Conservation (phyloP, 23 red algal species). For the Porphyridium purpureum region DNA sequence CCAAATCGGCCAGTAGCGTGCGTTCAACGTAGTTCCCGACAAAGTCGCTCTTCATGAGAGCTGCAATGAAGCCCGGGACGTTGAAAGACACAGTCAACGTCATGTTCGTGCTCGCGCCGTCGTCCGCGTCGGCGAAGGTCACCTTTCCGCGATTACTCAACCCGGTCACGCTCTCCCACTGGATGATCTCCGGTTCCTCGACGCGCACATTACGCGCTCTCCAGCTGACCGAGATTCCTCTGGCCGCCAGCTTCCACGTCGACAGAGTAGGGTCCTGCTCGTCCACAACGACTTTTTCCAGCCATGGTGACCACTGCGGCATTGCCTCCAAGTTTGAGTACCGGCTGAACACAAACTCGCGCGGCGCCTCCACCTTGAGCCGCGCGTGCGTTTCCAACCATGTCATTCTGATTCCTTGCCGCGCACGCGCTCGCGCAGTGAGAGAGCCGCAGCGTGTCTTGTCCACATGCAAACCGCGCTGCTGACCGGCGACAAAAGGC, state of each 20-base stretch:
- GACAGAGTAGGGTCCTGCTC: constrained; percentile 15
- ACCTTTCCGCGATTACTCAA: constrained; percentile 44
- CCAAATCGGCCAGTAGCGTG: constrained; percentile 47
- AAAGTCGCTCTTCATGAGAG: constrained; percentile 23
- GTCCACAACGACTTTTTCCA: constrained; percentile 34
- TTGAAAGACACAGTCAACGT: constrained; percentile 46
- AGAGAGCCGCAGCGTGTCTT: too few relatives aligned
- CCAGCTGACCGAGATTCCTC: constrained; percentile 23
- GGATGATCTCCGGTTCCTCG: constrained; percentile 27
- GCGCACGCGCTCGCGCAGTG: too few relatives aligned
- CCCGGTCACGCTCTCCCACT: constrained; percentile 48
- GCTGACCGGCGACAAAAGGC: too few relatives aligned
- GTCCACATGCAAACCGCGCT: too few relatives aligned
- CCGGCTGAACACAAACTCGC: too few relatives aligned
- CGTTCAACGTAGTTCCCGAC: constrained; percentile 34
- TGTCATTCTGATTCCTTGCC: too few relatives aligned
- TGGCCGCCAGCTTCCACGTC: constrained; percentile 32
- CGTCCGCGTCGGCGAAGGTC: constrained; percentile 5
- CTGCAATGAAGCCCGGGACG: constrained; percentile 23
- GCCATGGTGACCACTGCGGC: too few relatives aligned
- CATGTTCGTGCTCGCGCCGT: constrained; percentile 6
- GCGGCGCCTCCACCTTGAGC: too few relatives aligned
- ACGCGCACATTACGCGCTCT: constrained; percentile 24
- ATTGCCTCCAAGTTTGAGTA: too few relatives aligned
- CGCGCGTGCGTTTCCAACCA: too few relatives aligned